These are phyloP conservation scores for Metarhizium anisopliae DNA, from an alignment of 2,329 filamentous ascomycete species.

Conservation along the genomic window DNA sequence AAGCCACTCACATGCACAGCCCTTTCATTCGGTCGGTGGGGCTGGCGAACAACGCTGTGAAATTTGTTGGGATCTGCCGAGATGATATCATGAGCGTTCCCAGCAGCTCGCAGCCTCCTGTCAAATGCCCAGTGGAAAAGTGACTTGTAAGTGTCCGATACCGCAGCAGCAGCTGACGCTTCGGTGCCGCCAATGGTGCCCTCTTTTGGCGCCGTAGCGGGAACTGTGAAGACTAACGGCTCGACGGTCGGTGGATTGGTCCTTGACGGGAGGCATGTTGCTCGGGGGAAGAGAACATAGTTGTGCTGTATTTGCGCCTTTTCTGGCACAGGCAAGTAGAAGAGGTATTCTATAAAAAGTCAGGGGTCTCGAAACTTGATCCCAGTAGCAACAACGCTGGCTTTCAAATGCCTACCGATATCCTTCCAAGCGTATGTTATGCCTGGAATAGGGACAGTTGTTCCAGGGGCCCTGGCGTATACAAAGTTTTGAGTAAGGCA, in stretches of 20 bases:
- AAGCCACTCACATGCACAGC: slow-evolving; percentile 59
- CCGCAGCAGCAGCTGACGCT: slow-evolving; percentile 37
- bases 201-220: slow-evolving; percentile 50
- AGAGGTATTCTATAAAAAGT: slow-evolving; percentile 42
- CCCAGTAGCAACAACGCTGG: background rate
- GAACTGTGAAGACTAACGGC: slow-evolving; percentile 56
- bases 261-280: slow-evolving; percentile 43
- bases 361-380: slow-evolving; percentile 2
- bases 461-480: slow-evolving; percentile 46
- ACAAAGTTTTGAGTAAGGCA: slow-evolving; percentile 52
- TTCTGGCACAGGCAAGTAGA: slow-evolving; percentile 56
- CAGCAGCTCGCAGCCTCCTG: slow-evolving; percentile 39
- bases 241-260: slow-evolving; percentile 36
- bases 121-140: slow-evolving; percentile 54
- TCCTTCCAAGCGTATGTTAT: slow-evolving; percentile 52
- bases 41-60: slow-evolving; percentile 45
- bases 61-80: slow-evolving; percentile 47
- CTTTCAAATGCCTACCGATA: slow-evolving; percentile 38
- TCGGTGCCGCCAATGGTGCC: slow-evolving; percentile 45
- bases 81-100: slow-evolving; percentile 39
- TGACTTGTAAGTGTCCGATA: slow-evolving; percentile 49
- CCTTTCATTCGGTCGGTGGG: slow-evolving; percentile 51
- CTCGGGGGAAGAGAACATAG: slow-evolving; percentile 53
- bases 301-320: slow-evolving; percentile 58
- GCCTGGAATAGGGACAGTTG: slow-evolving; percentile 40